Conservation (phyloP, 768 basidiomycete genomes). For the Porphyrellus cyaneotinctus region DNA sequence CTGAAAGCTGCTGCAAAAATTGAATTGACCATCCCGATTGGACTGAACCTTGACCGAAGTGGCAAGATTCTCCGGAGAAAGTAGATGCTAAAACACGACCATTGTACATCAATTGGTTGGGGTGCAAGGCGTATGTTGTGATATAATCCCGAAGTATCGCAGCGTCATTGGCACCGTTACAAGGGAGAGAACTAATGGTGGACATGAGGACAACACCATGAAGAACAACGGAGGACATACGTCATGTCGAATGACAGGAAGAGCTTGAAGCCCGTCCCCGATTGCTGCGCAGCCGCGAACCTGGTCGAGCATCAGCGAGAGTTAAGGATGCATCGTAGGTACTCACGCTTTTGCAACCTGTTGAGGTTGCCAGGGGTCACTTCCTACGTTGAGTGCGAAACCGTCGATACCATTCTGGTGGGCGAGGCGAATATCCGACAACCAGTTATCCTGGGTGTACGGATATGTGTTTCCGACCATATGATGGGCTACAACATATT, state of each 20-base stretch:
- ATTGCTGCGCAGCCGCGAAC: constrained; percentile 52
- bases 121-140: constrained; percentile 47
- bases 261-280: constrained; percentile 58
- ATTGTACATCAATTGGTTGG: constrained; percentile 53
- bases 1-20: constrained; percentile 46
- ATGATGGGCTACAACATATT: constrained; percentile 56
- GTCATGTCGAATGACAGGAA: constrained; percentile 81
- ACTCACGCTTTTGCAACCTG: constrained; percentile 63
- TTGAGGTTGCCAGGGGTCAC: constrained; percentile 56
- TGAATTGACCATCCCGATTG: constrained; percentile 54
- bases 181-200: constrained; percentile 47
- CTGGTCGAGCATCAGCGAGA: constrained; percentile 30
- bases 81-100: constrained; percentile 59
- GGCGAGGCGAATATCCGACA: constrained; percentile 54
- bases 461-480: constrained; percentile 67
- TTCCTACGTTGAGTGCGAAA: constrained; percentile 69
- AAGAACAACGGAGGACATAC: constrained; percentile 34
- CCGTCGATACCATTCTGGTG: constrained; percentile 58
- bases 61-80: constrained; percentile 67
- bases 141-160: constrained; percentile 51
- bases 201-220: not conserved
- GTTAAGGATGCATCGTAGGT: constrained; percentile 1
- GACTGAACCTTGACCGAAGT: constrained; percentile 53
- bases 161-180: constrained; percentile 46
- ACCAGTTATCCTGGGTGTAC: constrained; percentile 42